A percentile compares a stretch with the other conserved stretches of the same genome.
These are phyloP conservation scores for Phlegmacium glaucopus DNA, from an alignment of 768 basidiomycete genomes.

Conservation along the genomic window DNA sequence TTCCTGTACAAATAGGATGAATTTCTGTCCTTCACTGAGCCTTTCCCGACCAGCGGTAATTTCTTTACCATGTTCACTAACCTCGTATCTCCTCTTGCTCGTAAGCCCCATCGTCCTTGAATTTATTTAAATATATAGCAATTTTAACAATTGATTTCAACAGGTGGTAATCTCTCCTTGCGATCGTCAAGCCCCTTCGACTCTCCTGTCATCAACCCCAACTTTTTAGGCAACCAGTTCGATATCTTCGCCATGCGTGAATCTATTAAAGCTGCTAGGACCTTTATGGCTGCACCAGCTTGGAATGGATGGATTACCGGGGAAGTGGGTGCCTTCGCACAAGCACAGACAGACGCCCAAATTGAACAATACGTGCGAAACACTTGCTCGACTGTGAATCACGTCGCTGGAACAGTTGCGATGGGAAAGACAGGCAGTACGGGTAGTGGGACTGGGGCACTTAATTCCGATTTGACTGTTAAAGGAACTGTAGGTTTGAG, in stretches of 20 bases:
- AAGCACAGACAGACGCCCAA: constrained; percentile 21
- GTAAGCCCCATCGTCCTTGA: constrained; percentile 11
- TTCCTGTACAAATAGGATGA: constrained; percentile 3
- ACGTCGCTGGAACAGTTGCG: constrained; percentile 26
- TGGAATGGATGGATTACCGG: constrained; percentile 24
- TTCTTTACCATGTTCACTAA: constrained; percentile 18
- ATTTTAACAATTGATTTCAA: background rate
- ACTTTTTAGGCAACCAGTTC: constrained; percentile 32
- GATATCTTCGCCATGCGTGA: constrained; percentile 26
- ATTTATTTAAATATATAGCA: background rate
- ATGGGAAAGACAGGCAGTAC: constrained; percentile 23
- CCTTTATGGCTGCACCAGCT: constrained; percentile 20
- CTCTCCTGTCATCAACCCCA: constrained; percentile 44
- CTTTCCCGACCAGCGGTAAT: constrained; percentile 15
- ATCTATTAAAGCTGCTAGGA: constrained; percentile 14
- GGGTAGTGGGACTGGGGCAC: constrained; percentile 27
- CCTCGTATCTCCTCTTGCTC: constrained; percentile 24
- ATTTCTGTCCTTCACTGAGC: constrained; percentile 1
- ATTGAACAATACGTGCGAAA: constrained; percentile 21
- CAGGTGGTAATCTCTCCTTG: constrained; percentile 31
- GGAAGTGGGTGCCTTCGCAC: constrained; percentile 13
- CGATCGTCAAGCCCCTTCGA: constrained; percentile 40
- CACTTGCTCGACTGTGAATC: constrained; percentile 18
- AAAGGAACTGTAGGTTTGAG: constrained; percentile 29
- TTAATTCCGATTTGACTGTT: constrained; percentile 30